Conservation (phyloP, 1,284 basidiomycete genomes). For the Cryptococcus amylolentus region DNA sequence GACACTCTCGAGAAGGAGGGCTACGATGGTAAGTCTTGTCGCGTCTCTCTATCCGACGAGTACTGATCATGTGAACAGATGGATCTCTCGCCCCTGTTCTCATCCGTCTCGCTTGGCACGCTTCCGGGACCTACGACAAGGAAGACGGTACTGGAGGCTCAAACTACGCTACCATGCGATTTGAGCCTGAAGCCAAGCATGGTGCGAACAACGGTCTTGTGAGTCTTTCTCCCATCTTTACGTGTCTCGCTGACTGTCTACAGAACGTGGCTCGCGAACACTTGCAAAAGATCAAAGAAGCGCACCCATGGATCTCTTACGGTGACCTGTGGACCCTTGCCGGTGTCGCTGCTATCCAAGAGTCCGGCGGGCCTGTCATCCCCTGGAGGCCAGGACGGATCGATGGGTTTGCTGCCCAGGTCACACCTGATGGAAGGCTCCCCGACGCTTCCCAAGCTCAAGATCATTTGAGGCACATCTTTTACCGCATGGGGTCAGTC, state of each 20-base stretch:
- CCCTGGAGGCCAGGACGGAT: conserved; percentile 86
- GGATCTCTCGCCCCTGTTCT: conserved; percentile 88
- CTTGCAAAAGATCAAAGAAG: conserved; percentile 82
- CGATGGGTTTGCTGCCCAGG: conserved; percentile 71
- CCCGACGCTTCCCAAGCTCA: conserved; percentile 83
- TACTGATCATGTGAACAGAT: conserved; percentile 54
- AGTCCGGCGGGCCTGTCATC: conserved; percentile 59
- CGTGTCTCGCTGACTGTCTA: background rate
- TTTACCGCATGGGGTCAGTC: conserved; percentile 77
- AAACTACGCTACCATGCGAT: conserved; percentile 95
- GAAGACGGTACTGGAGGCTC: conserved; percentile 76
- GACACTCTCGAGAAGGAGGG: conserved; percentile 70
- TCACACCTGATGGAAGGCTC: conserved; percentile 88
- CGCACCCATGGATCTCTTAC: conserved; percentile 83
- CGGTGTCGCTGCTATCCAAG: conserved; percentile 66
- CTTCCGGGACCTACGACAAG: conserved; percentile 89
- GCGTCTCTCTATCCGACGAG: background rate
- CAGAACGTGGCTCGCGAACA: conserved; percentile 69
- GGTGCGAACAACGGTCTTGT: conserved; percentile 80
- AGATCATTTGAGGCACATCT: conserved; percentile 84
- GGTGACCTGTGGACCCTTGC: conserved; percentile 92
- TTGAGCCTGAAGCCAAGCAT: conserved; percentile 77
- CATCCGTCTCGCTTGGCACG: conserved; percentile 87
- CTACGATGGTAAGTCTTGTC: conserved; percentile 69
- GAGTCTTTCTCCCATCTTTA: conserved; percentile 10